Percentiles rank a stretch among this genome's conserved stretches.
Evolutionary conservation across 805 yeast species (phyloP).

Genomic region (Schwanniomyces pseudopolymorphus): DNA sequence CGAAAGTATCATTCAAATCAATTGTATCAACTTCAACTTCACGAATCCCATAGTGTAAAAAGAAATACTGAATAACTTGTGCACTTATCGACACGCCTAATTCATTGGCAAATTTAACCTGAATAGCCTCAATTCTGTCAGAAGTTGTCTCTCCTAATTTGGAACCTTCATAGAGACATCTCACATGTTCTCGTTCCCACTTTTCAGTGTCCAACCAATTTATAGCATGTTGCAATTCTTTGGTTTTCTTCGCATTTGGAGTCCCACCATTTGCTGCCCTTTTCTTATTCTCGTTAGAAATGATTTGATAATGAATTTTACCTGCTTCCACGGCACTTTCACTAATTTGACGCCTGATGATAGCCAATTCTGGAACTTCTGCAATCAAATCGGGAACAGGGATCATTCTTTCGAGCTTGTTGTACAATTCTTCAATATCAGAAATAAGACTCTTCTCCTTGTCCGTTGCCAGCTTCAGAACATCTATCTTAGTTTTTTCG

Average conservation of each 20-base stretch:
- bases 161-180: constrained; percentile 9
- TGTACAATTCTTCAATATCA: constrained; percentile 13
- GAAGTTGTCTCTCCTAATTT: constrained; percentile 3
- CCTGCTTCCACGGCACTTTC: constrained; percentile 36
- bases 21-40: constrained; percentile 5
- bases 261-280: not conserved
- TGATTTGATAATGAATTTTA: constrained; percentile 16
- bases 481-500: constrained; percentile 22
- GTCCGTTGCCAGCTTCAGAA: constrained; percentile 9
- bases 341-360: constrained; percentile 25
- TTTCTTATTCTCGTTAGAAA: constrained; percentile 4
- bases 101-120: constrained; percentile 9
- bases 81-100: constrained; percentile 9
- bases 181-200: constrained; percentile 19
- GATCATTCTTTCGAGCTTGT: constrained; percentile 19
- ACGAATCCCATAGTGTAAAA: constrained; percentile 19
- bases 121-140: constrained; percentile 11
- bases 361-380: constrained; percentile 20
- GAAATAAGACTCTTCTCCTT: constrained; percentile 12
- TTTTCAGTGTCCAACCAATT: constrained; percentile 10
- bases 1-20: constrained; percentile 10
- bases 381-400: constrained; percentile 21
- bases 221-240: not conserved
- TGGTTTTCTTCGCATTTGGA: not conserved
- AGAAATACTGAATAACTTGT: constrained; percentile 12